Evolutionary conservation across 1,139 yeast genomes (phyloP).

Genomic region (Yamadazyma atlantica): DNA sequence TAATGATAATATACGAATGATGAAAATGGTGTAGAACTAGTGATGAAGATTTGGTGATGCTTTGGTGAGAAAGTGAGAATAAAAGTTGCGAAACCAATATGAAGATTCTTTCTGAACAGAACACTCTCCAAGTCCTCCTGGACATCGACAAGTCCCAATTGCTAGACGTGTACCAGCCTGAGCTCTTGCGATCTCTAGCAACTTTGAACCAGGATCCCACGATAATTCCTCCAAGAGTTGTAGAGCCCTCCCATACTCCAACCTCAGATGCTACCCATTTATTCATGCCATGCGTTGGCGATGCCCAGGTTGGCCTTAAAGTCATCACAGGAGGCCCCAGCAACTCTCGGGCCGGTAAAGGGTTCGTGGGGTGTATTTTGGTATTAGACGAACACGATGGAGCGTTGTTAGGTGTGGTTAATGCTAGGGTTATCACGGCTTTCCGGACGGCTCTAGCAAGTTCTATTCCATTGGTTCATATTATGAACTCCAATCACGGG

Average conservation of each 20-base stretch:
- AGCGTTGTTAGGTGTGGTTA: slow-evolving; percentile 49
- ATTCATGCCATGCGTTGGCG: slow-evolving; percentile 65
- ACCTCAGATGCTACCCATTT: slow-evolving; percentile 46
- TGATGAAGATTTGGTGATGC: too few species aligned
- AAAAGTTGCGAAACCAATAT: too few species aligned
- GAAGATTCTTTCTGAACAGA: neutral
- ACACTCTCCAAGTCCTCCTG: neutral
- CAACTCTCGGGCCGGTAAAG: slow-evolving; percentile 32
- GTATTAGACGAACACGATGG: slow-evolving; percentile 54
- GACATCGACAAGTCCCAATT: slow-evolving; percentile 16
- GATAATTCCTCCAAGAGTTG: slow-evolving; percentile 39
- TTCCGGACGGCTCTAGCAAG: slow-evolving; percentile 68
- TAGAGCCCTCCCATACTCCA: slow-evolving; percentile 25
- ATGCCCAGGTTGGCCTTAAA: slow-evolving; percentile 45
- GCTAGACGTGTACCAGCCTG: slow-evolving; percentile 26
- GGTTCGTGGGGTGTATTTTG: slow-evolving; percentile 55
- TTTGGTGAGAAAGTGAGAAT: too few species aligned
- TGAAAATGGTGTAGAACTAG: too few species aligned
- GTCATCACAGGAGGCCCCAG: slow-evolving; percentile 50
- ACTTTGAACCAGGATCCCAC: slow-evolving; percentile 22
- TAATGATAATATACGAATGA: too few species aligned
- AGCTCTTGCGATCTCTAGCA: slow-evolving; percentile 24
- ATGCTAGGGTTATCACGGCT: slow-evolving; percentile 62
- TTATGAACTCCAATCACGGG: slow-evolving; percentile 18
- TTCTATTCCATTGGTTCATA: slow-evolving; percentile 45